phyloP scores from a whole-genome alignment of 31 red algal species.

The Asparagopsis taxiformis region DNA sequence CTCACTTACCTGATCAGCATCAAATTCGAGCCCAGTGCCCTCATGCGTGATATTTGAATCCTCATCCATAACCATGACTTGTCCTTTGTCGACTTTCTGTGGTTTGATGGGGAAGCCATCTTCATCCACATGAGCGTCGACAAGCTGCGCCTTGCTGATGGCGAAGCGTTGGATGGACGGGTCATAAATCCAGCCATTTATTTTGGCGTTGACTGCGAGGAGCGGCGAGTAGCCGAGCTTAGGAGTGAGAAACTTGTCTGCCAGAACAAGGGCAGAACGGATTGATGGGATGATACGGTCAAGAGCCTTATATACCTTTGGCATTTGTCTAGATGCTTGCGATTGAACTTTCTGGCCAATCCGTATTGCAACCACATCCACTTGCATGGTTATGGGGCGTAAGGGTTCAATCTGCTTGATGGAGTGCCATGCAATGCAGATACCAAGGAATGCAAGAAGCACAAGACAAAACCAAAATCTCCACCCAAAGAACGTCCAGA shows the following conservation, averaged over 20 bases:
- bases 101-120: constrained; percentile 1
- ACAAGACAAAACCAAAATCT: constrained; percentile 76
- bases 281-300: constrained; percentile 67
- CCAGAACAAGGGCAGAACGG: constrained; percentile 29
- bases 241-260: constrained; percentile 51
- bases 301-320: constrained; percentile 81
- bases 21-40: constrained; percentile 49
- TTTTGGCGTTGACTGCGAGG: constrained; percentile 65
- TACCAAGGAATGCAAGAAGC: constrained; percentile 23
- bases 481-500: constrained; percentile 81
- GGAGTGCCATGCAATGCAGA: constrained; percentile 61
- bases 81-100: constrained; percentile 44
- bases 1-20: constrained; percentile 32
- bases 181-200: constrained; percentile 86
- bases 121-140: not conserved
- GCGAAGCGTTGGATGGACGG: constrained; percentile 57
- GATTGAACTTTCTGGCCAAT: not conserved
- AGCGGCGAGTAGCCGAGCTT: constrained; percentile 81
- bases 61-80: constrained; percentile 54
- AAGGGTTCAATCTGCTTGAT: constrained; percentile 65
- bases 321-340: constrained; percentile 45
- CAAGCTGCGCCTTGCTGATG: too few species aligned
- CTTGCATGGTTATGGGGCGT: constrained; percentile 74
- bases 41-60: not conserved
- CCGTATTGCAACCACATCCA: constrained; percentile 66